These are phyloP conservation scores for Fragosphaeria purpurea DNA, from an alignment of 2,329 filamentous ascomycete species.

Conservation along the genomic window DNA sequence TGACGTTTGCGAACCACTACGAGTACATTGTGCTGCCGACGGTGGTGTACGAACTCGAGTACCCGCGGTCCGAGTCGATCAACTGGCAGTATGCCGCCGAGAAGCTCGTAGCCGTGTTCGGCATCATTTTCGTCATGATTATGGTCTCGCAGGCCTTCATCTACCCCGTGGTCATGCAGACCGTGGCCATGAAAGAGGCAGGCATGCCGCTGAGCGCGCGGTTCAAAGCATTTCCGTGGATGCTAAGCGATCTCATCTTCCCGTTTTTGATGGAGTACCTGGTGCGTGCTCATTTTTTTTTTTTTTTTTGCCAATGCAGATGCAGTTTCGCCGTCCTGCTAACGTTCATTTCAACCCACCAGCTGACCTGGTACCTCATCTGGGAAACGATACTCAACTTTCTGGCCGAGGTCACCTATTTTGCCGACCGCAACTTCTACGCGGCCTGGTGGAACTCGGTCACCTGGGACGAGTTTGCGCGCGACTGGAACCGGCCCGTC, in stretches of 20 bases:
- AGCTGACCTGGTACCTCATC: constrained; percentile 69
- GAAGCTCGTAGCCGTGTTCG: constrained; percentile 60
- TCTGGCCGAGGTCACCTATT: constrained; percentile 64
- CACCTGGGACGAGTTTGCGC: constrained; percentile 65
- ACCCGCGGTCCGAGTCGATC: constrained; percentile 57
- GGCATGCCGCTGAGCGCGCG: constrained; percentile 51
- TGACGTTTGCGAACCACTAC: constrained; percentile 54
- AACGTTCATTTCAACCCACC: background rate
- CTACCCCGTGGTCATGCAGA: constrained; percentile 62
- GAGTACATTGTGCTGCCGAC: constrained; percentile 69
- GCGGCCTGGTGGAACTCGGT: constrained; percentile 54
- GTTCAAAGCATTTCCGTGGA: constrained; percentile 60
- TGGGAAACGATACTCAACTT: constrained; percentile 70
- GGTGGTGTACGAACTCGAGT: constrained; percentile 69
- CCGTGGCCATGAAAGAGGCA: constrained; percentile 56
- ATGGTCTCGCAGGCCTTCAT: constrained; percentile 68
- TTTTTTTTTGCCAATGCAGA: background rate
- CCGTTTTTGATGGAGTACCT: constrained; percentile 73
- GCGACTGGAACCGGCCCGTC: constrained; percentile 70
- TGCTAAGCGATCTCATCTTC: constrained; percentile 66
- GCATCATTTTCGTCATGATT: constrained; percentile 69
- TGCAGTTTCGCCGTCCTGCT: background rate
- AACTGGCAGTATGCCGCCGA: constrained; percentile 68
- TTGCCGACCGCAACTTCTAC: constrained; percentile 68
- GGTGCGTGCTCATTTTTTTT: constrained; percentile 18